Percentiles rank a stretch among this genome's conserved stretches.
Conservation (phyloP, 1,284 basidiomycete genomes). For the Waitea zeae region DNA sequence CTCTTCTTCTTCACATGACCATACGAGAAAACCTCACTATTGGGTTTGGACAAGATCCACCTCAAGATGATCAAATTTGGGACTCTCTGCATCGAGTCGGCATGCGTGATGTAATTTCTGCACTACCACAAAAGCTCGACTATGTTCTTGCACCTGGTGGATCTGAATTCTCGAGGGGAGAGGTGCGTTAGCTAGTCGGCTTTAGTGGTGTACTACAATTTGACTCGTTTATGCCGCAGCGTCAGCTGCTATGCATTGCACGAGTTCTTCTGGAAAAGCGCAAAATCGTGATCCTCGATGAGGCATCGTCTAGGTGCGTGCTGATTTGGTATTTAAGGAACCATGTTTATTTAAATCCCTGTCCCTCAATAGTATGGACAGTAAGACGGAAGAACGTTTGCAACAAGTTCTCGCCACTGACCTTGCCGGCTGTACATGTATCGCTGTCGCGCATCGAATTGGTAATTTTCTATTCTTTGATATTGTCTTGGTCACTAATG, state of each 20-base stretch:
- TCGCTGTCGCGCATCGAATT: background rate
- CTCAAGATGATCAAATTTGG: background rate
- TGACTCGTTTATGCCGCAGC: slow-evolving; percentile 12
- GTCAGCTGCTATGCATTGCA: slow-evolving; percentile 17
- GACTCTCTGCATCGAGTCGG: background rate
- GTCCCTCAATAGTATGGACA: background rate
- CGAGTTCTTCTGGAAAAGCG: slow-evolving; percentile 14
- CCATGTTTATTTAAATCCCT: background rate
- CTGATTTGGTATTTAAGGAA: background rate
- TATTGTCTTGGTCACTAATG: background rate
- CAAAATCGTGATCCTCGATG: slow-evolving; percentile 15
- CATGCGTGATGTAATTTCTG: background rate
- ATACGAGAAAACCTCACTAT: background rate
- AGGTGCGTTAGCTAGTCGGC: background rate
- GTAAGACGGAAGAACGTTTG: background rate
- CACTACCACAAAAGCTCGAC: background rate
- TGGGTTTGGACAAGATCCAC: background rate
- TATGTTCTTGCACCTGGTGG: background rate
- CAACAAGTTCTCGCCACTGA: background rate
- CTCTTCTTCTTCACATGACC: background rate
- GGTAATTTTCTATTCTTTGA: background rate
- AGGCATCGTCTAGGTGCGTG: slow-evolving; percentile 8
- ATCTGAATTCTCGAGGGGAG: background rate
- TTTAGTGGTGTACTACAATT: no score
- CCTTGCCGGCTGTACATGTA: background rate